phyloP scores from a whole-genome alignment of 2,329 filamentous ascomycete genomes.

The Fusarium paranaense region DNA sequence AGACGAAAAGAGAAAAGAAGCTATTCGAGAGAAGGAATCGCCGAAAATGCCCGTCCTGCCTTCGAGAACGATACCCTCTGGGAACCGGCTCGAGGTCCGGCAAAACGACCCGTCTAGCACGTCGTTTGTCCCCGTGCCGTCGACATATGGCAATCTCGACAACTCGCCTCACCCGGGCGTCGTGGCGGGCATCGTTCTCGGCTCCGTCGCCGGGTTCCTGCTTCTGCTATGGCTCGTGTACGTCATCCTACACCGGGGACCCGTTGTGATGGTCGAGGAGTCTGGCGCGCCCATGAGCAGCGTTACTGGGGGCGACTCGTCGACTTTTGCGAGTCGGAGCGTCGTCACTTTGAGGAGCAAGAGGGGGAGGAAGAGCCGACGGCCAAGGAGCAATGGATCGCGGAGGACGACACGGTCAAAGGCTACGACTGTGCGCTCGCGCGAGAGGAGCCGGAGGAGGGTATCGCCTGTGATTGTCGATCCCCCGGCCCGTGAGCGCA shows the following conservation, averaged over 20 bases:
- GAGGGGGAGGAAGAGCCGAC: slow-evolving; percentile 27
- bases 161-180: slow-evolving; percentile 57
- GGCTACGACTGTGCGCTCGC: slow-evolving; percentile 29
- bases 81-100: slow-evolving; percentile 32
- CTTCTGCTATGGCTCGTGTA: slow-evolving; percentile 65
- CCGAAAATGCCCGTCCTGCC: slow-evolving; percentile 31
- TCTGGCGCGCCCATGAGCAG: slow-evolving; percentile 36
- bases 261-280: slow-evolving; percentile 44
- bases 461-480: slow-evolving; percentile 35
- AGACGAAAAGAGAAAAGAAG: neutral
- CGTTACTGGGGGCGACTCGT: slow-evolving; percentile 33
- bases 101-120: slow-evolving; percentile 31
- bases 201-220: slow-evolving; percentile 62
- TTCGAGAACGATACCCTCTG: slow-evolving; percentile 26
- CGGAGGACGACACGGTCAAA: slow-evolving; percentile 39
- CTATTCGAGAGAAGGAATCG: neutral
- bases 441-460: slow-evolving; percentile 32
- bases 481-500: slow-evolving; percentile 20
- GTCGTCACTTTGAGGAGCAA: slow-evolving; percentile 35
- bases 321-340: slow-evolving; percentile 32
- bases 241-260: slow-evolving; percentile 59
- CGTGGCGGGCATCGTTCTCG: slow-evolving; percentile 59
- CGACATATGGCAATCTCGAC: slow-evolving; percentile 49
- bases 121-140: slow-evolving; percentile 49
- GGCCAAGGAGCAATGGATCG: slow-evolving; percentile 28